These are phyloP conservation scores for Dipodascus geniculatus DNA, from an alignment of 805 yeast species.

Conservation along the genomic window DNA sequence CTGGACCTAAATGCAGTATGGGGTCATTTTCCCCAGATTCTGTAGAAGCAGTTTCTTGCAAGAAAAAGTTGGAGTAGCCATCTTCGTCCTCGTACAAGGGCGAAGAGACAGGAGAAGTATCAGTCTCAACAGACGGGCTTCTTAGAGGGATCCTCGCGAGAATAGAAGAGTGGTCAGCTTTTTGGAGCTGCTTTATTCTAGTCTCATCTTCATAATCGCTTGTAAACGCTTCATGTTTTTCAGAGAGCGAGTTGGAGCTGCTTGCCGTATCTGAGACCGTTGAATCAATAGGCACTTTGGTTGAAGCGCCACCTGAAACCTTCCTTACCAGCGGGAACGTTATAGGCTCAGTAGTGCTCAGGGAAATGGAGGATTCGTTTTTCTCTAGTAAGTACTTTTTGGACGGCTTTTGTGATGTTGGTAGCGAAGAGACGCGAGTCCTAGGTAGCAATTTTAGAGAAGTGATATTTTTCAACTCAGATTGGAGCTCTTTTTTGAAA, in stretches of 20 bases:
- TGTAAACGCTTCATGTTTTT: neutral
- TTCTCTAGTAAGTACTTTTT: too few species aligned
- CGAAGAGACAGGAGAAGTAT: neutral
- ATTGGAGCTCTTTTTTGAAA: too few species aligned
- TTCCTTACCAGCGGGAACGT: too few species aligned
- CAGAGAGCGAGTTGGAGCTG: neutral
- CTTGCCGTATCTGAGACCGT: neutral
- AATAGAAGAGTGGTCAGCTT: neutral
- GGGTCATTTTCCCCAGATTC: neutral
- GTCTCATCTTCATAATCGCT: neutral
- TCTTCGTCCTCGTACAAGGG: constrained; percentile 3
- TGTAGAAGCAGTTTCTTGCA: neutral
- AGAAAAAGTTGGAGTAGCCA: neutral
- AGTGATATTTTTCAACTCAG: too few species aligned
- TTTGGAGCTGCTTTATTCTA: neutral
- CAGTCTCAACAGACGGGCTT: neutral
- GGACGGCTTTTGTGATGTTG: too few species aligned
- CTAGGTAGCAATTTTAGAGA: too few species aligned
- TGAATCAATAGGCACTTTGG: neutral
- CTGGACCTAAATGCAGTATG: neutral
- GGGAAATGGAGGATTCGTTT: too few species aligned
- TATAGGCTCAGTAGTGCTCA: too few species aligned
- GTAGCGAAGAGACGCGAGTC: too few species aligned
- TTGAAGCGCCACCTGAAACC: neutral
- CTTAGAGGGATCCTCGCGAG: neutral